Evolutionary conservation across 139 green algal species (phyloP).

Genomic region (Chlamydomonas asymmetrica): DNA sequence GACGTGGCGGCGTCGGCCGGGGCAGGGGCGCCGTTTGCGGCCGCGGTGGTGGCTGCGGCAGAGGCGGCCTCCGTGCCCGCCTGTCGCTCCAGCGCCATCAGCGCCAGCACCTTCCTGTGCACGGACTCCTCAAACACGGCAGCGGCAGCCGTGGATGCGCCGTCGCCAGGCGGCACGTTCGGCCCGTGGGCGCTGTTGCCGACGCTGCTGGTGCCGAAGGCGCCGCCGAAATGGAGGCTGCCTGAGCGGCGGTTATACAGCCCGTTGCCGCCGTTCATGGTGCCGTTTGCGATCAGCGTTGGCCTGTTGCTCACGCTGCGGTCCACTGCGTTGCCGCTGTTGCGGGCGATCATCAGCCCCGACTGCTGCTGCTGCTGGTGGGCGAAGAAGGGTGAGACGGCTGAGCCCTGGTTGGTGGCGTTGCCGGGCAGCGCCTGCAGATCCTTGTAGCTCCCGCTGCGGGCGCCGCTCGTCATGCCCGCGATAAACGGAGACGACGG

Average conservation of each 20-base stretch:
- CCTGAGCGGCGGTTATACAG: background rate
- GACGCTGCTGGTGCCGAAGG: background rate
- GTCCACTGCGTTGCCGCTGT: too few species aligned
- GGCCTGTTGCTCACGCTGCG: too few species aligned
- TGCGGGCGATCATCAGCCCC: too few species aligned
- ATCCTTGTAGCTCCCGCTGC: too few species aligned
- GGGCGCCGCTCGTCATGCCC: background rate
- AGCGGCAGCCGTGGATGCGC: background rate
- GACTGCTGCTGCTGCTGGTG: too few species aligned
- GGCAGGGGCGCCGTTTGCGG: background rate
- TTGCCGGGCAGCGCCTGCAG: too few species aligned
- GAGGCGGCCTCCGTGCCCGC: background rate
- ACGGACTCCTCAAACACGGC: slow-evolving; percentile 6
- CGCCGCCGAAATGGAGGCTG: background rate
- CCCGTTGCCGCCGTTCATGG: background rate
- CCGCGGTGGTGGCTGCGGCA: background rate
- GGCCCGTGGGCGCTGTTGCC: background rate
- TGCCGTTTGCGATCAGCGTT: background rate
- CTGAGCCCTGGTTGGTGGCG: too few species aligned
- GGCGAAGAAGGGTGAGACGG: too few species aligned
- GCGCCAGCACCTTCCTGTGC: slow-evolving; percentile 41
- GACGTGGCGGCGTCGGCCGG: background rate
- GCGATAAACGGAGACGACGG: too few species aligned
- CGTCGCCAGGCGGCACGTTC: background rate
- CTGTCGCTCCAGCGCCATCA: slow-evolving; percentile 30